Conservation (phyloP, 2,329 filamentous ascomycete genomes). For the Curvularia eragrostidis region DNA sequence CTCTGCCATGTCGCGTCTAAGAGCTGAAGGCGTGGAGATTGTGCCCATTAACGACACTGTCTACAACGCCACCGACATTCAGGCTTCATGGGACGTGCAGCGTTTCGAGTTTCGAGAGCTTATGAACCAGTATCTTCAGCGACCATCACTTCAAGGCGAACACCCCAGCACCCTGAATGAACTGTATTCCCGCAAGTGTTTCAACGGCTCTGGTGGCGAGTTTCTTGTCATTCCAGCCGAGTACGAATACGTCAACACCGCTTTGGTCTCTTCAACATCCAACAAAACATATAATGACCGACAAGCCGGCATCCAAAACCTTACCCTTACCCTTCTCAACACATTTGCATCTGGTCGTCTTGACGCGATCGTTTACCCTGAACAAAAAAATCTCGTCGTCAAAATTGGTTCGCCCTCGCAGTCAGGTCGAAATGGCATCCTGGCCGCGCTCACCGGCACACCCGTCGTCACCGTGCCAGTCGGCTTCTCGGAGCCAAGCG, state of each 20-base stretch:
- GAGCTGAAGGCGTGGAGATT: constrained; percentile 57
- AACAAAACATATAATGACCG: constrained; percentile 59
- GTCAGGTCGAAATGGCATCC: constrained; percentile 65
- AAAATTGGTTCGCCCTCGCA: constrained; percentile 64
- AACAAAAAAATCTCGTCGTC: constrained; percentile 69
- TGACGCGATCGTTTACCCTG: constrained; percentile 68
- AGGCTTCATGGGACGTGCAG: constrained; percentile 63
- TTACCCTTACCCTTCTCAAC: constrained; percentile 59
- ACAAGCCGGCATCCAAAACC: constrained; percentile 58
- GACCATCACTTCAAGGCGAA: constrained; percentile 51
- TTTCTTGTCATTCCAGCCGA: constrained; percentile 68
- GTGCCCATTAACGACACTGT: constrained; percentile 57
- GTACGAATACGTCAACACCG: constrained; percentile 61
- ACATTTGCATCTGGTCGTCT: constrained; percentile 60
- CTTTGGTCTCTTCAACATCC: constrained; percentile 59
- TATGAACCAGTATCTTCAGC: constrained; percentile 63
- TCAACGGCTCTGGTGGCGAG: constrained; percentile 47
- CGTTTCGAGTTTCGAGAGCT: constrained; percentile 64
- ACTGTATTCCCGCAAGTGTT: constrained; percentile 54
- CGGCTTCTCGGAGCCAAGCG: constrained; percentile 59
- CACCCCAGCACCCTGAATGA: constrained; percentile 57
- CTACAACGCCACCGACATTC: constrained; percentile 62
- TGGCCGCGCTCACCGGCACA: constrained; percentile 61
- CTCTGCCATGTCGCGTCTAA: constrained; percentile 55
- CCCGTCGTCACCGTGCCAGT: constrained; percentile 62